Evolutionary conservation across 345 rosid genomes (phyloP).

Genomic region (Eucalyptus lansdowneana): DNA sequence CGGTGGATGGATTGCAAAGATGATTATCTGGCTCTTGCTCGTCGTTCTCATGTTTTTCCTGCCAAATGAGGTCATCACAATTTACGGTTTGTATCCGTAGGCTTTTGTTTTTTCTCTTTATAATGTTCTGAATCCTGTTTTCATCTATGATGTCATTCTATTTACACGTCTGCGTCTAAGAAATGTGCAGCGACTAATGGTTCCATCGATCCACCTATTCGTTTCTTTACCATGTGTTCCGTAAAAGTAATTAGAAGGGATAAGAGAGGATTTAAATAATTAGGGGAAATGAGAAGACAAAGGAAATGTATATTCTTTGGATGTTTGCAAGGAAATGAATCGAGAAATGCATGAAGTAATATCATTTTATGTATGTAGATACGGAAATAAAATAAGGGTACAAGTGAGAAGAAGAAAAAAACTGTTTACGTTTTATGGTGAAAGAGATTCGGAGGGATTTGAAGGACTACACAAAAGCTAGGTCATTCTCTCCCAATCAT

Average conservation of each 20-base stretch:
- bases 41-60: slow-evolving; percentile 84
- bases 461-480: neutral
- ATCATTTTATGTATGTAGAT: neutral
- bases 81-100: slow-evolving; percentile 44
- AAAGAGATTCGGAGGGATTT: neutral
- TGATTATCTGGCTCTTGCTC: slow-evolving; percentile 74
- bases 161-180: neutral
- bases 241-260: neutral
- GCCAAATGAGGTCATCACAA: slow-evolving; percentile 49
- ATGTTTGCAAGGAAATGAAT: neutral
- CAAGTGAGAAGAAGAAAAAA: neutral
- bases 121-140: neutral
- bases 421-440: neutral
- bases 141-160: neutral
- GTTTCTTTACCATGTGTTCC: neutral
- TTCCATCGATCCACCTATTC: neutral
- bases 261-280: neutral
- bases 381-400: neutral
- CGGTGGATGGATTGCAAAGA: slow-evolving; percentile 91
- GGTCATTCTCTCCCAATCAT: neutral
- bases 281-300: neutral
- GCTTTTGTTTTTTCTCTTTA: neutral
- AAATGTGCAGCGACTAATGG: neutral
- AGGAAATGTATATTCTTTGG: neutral
- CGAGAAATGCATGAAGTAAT: neutral